Conservation (phyloP, 495 filamentous ascomycete species). For the Glarea lozoyensis region DNA sequence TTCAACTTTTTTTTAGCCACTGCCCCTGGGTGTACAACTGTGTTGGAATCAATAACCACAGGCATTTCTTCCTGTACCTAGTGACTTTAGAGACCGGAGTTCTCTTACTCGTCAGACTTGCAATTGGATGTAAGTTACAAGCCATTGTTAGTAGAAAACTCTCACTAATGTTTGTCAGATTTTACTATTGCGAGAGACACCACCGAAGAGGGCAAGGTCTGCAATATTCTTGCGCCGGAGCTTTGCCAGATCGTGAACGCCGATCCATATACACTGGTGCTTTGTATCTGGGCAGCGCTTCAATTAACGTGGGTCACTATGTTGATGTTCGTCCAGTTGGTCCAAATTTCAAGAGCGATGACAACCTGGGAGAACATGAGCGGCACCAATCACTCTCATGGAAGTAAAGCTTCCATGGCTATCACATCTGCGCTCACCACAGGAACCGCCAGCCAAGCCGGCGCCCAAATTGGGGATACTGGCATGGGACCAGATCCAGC, state of each 20-base stretch:
- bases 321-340: slow-evolving; percentile 84
- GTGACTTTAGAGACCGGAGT: slow-evolving; percentile 69
- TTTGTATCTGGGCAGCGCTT: slow-evolving; percentile 66
- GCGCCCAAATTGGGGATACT: slow-evolving; percentile 50
- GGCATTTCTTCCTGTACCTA: slow-evolving; percentile 90
- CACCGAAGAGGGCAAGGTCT: slow-evolving; percentile 31
- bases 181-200: slow-evolving; percentile 10
- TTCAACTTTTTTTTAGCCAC: slow-evolving; percentile 58
- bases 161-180: slow-evolving; percentile 11
- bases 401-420: slow-evolving; percentile 43
- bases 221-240: slow-evolving; percentile 64
- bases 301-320: slow-evolving; percentile 93
- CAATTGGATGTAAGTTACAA: slow-evolving; percentile 41
- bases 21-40: slow-evolving; percentile 98
- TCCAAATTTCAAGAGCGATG: slow-evolving; percentile 83
- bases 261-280: slow-evolving; percentile 75
- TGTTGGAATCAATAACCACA: slow-evolving; percentile 85
- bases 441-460: slow-evolving; percentile 55
- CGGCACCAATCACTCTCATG: slow-evolving; percentile 48
- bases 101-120: slow-evolving; percentile 39
- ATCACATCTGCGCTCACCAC: slow-evolving; percentile 74
- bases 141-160: neutral
- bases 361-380: slow-evolving; percentile 96
- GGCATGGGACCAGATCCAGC: slow-evolving; percentile 30
- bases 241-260: slow-evolving; percentile 67